These are phyloP conservation scores for Margaritispora aquatica DNA, from an alignment of 495 filamentous ascomycete species.

Conservation along the genomic window DNA sequence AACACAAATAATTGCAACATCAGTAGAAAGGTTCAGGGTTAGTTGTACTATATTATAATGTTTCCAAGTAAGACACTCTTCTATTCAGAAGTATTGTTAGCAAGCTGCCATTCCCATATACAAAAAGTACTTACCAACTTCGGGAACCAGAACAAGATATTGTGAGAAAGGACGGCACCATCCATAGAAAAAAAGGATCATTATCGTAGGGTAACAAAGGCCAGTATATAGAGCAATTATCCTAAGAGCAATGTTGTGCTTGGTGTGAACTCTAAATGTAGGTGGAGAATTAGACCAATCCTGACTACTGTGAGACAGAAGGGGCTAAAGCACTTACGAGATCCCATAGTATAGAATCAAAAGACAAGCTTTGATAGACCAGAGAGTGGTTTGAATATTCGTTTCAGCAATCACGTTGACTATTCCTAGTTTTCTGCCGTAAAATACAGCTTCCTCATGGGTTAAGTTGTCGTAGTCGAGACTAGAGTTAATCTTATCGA, in stretches of 20 bases:
- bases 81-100: not conserved
- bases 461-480: not conserved
- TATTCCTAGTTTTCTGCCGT: not conserved
- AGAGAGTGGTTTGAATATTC: not conserved
- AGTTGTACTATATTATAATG: not conserved
- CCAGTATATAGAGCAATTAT: not conserved
- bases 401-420: not conserved
- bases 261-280: not conserved
- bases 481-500: not conserved
- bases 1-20: not conserved
- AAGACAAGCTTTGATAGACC: slow-evolving; percentile 1
- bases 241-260: not conserved
- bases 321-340: not conserved
- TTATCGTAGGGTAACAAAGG: not conserved
- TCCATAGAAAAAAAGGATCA: not conserved
- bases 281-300: not conserved
- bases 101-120: too few relatives aligned
- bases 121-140: not conserved
- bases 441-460: not conserved
- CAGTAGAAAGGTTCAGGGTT: not conserved
- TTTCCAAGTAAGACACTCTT: not conserved
- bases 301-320: not conserved
- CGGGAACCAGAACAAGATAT: not conserved
- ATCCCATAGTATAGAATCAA: slow-evolving; percentile 1
- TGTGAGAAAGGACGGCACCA: slow-evolving; percentile 2